A percentile compares a stretch with the other conserved stretches of the same genome.
Conservation (phyloP, 495 filamentous ascomycete genomes). For the Lasiosphaeria miniovina region DNA sequence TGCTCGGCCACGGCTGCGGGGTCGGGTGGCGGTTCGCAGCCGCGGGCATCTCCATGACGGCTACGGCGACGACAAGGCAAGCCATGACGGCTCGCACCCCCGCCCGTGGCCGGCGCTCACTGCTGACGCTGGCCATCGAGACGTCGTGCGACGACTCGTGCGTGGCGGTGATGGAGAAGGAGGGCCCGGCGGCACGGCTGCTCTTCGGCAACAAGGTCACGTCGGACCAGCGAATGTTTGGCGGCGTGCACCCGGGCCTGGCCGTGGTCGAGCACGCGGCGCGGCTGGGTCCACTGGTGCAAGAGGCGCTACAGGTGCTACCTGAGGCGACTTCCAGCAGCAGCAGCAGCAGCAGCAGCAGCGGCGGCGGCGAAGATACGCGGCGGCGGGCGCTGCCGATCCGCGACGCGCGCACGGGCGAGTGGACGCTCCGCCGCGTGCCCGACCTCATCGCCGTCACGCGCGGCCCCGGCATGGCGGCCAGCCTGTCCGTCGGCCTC, state of each 20-base stretch:
- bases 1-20: too few relatives aligned
- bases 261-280: slow-evolving; percentile 71
- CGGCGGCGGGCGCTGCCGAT: background rate
- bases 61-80: background rate
- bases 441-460: slow-evolving; percentile 84
- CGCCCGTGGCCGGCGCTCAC: slow-evolving; percentile 29
- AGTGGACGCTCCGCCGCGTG: slow-evolving; percentile 24
- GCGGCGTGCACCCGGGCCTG: slow-evolving; percentile 74
- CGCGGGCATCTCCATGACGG: background rate
- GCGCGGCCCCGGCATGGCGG: slow-evolving; percentile 82
- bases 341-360: background rate
- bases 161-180: slow-evolving; percentile 74
- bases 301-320: slow-evolving; percentile 57
- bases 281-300: slow-evolving; percentile 62
- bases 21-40: too few relatives aligned
- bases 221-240: slow-evolving; percentile 64
- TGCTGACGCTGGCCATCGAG: slow-evolving; percentile 85
- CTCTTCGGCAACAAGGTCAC: slow-evolving; percentile 83
- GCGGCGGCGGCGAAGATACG: background rate
- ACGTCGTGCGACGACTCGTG: slow-evolving; percentile 97
- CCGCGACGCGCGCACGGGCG: background rate
- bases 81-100: background rate
- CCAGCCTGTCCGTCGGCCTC: slow-evolving; percentile 69
- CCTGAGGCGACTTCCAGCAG: slow-evolving; percentile 27
- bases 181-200: slow-evolving; percentile 47